Base-by-base conservation (phyloP, 345 rosid species). In the Aquilaria yunnanensis region DNA sequence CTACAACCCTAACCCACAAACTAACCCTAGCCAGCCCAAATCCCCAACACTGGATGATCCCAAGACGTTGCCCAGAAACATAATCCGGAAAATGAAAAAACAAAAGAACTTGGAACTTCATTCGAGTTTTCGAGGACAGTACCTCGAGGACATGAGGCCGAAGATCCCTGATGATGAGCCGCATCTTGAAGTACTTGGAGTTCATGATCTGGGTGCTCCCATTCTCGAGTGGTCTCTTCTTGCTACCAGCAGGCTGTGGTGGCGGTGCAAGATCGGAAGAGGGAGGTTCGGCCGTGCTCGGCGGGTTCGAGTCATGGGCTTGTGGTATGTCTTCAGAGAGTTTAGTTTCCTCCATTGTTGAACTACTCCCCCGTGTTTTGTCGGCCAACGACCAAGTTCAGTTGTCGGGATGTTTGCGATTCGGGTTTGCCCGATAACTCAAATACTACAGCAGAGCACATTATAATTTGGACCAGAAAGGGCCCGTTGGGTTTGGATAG, bases 81-180 rank as follows among this genome's bases (percentile, higher is more conserved):
- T 66, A 51, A 60, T 30, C 37, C 30, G 32, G 46, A 31, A 59
- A 66, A 30, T 45, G 14, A 47, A 31, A 7, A 32, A 62, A 33
- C 9, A 4, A 23, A 3, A 41, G 33, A 46, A 51, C 41, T 32
- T n/a, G 14, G 46, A 6, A 49, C 23, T 12, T 14, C 12, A 16
- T 4, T 1, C 12, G 12, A 48, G 46, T 11, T 4, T 2, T 34
- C 12, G 3, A 14, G 11, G 70, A 54, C 2, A 23, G 12, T 64
- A 82, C 92, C 86, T 86, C 83, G 62, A 83, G 60, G 62, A 86
- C 61, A 53, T 76, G 79, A 63, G 92, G 92, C 37, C 87, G 92
- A 60, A 86, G 77, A 60, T 83, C 88, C 47, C 67, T 78, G 59
- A 86, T 67, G 61, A 83, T 49, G 58, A 72, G 70, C 31, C 88